A percentile compares a stretch with the other conserved stretches of the same genome.
These are phyloP conservation scores for Chenopodium berlandieri DNA, from an alignment of 148 eudicot species.

Conservation along the genomic window DNA sequence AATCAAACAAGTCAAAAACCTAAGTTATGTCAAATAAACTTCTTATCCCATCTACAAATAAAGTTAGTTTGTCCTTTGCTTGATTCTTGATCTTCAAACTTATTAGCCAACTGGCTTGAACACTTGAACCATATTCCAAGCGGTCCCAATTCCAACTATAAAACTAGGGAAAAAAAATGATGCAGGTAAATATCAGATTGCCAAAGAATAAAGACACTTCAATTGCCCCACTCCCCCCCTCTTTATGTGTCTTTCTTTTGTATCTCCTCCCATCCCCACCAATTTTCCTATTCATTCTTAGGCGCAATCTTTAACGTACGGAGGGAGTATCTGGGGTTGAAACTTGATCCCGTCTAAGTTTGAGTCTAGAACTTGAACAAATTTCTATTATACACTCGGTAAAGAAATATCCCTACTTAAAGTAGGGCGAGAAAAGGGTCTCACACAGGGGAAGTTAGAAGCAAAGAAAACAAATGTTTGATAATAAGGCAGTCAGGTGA, in stretches of 20 bases:
- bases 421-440: not conserved
- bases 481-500: slow-evolving; percentile 18
- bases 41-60: slow-evolving; percentile 1
- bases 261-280: not conserved
- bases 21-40: not conserved
- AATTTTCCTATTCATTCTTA: not conserved
- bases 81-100: slow-evolving; percentile 16
- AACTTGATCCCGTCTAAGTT: too few species aligned
- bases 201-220: slow-evolving; percentile 18
- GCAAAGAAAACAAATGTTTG: not conserved
- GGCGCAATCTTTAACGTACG: too few species aligned
- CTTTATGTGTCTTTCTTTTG: not conserved
- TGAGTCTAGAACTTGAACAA: too few species aligned
- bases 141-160: slow-evolving; percentile 5
- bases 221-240: slow-evolving; percentile 6
- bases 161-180: slow-evolving; percentile 14
- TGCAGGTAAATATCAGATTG: slow-evolving; percentile 16
- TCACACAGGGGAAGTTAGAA: not conserved
- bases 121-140: slow-evolving; percentile 8
- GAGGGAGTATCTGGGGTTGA: too few species aligned
- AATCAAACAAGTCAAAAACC: slow-evolving; percentile 5
- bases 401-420: too few species aligned
- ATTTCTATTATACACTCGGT: too few species aligned
- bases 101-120: slow-evolving; percentile 10
- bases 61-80: slow-evolving; percentile 26